Evolutionary conservation across 2,329 filamentous ascomycete genomes (phyloP), one percentile per base, ranked within the genome.

Genomic region (Monosporascus sp.): DNA sequence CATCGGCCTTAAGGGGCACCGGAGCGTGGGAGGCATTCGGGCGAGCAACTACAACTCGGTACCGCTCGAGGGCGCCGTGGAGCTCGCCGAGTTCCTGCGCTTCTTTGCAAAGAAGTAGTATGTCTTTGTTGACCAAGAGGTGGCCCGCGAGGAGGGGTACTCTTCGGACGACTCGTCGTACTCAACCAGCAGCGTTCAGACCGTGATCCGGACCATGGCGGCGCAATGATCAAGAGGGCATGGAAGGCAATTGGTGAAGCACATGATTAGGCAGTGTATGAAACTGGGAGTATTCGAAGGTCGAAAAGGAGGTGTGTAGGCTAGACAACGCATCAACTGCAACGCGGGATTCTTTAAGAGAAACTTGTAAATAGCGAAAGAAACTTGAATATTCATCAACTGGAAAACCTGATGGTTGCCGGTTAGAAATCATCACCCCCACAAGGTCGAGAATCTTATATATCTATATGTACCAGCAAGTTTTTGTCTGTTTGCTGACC

Each of bases 21-120:
- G 93, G 56, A 88, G 82, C 54, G 86, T 97, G 2, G 89, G 90
- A 17, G 92, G 92, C 27, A 92, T 97, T 56, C 82, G 93, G 15
- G 87, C 86, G 20, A 88, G 83, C 70, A 96, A 94, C 68, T 97
- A 97, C 74, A 97, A 96, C 72, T 88, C 89, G 2, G 85, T 97
- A 42, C 71, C 87, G 0, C 66, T 86, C 0, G 80, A 82, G 41
- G 85, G 82, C 0, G 85, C 83, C 0, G 75, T 88, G 70, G 86
- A 86, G 70, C 75, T 92, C 46, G 84, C 81, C 47, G 70, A 72
- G 27, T 90, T 88, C 57, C 78, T 91, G 50, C 64, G 72, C 11
- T 65, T 69, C 0, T 85, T 83, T 67, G 80, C 81, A 24, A 70
- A 65, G 56, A 61, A 66, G 17, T 72, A 61, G 53, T 51, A 44